phyloP scores from a whole-genome alignment of 352 stramenopile species.

The Phytopythium chamaehyphon region DNA sequence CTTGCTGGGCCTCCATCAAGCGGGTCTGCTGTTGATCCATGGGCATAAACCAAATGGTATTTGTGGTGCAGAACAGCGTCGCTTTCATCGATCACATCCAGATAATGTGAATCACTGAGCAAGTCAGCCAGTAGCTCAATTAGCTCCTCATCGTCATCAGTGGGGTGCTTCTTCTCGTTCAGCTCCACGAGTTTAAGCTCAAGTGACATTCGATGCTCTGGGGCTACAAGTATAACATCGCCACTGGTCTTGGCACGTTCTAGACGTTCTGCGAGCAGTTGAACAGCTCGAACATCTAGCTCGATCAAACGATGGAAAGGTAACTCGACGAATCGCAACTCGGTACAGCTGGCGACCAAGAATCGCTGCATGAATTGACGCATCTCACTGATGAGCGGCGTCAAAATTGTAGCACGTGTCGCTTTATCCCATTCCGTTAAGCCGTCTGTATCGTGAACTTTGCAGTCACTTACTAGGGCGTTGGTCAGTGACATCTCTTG shows the following conservation, averaged over 20 bases:
- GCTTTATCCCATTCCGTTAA: conserved; percentile 9
- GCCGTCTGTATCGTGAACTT: background rate
- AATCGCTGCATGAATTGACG: conserved; percentile 58
- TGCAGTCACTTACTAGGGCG: background rate
- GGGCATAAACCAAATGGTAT: conserved; percentile 88
- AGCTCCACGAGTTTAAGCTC: conserved; percentile 67
- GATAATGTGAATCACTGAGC: conserved; percentile 40
- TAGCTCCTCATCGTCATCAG: background rate
- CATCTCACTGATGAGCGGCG: conserved; percentile 56
- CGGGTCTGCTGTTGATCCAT: conserved; percentile 31
- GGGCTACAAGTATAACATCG: conserved; percentile 68
- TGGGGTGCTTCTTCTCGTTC: background rate
- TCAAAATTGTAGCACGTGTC: conserved; percentile 61
- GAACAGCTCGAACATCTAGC: conserved; percentile 18
- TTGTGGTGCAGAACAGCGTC: conserved; percentile 85
- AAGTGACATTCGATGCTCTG: conserved; percentile 86
- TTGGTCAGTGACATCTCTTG: too few relatives aligned
- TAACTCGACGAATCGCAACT: conserved; percentile 46
- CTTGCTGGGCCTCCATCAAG: conserved; percentile 48
- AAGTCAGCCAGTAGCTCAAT: conserved; percentile 29
- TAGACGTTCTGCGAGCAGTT: conserved; percentile 30
- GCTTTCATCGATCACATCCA: conserved; percentile 86
- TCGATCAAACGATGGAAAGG: conserved; percentile 67
- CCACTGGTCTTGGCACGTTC: conserved; percentile 30
- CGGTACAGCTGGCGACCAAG: conserved; percentile 38